phyloP scores from a whole-genome alignment of 768 basidiomycete species.

The Suillus sp. region DNA sequence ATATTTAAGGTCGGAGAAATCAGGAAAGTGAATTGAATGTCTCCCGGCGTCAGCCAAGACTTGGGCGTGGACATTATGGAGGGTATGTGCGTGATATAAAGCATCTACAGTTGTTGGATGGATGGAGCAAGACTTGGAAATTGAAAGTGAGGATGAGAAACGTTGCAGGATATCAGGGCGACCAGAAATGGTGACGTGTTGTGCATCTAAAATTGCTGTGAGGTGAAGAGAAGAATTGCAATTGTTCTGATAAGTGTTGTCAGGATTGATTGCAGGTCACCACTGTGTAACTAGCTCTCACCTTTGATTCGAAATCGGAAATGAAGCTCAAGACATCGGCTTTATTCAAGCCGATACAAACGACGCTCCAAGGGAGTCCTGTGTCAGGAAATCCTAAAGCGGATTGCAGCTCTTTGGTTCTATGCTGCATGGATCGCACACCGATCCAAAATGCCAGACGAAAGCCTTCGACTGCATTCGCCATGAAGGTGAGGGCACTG shows the following conservation, averaged over 20 bases:
- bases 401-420: slow-evolving; percentile 21
- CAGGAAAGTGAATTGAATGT: slow-evolving; percentile 53
- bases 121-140: slow-evolving; percentile 35
- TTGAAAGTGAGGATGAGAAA: slow-evolving; percentile 41
- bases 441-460: slow-evolving; percentile 57
- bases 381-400: slow-evolving; percentile 11
- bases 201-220: slow-evolving; percentile 52
- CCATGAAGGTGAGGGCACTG: slow-evolving; percentile 43
- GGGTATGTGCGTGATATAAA: slow-evolving; percentile 51
- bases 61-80: slow-evolving; percentile 36
- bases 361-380: slow-evolving; percentile 47
- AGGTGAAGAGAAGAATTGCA: slow-evolving; percentile 39
- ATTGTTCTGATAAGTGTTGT: background rate
- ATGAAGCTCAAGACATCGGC: slow-evolving; percentile 29
- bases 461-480: slow-evolving; percentile 47
- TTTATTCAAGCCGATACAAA: slow-evolving; percentile 38
- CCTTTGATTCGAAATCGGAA: slow-evolving; percentile 26
- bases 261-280: background rate
- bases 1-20: slow-evolving; percentile 45
- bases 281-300: background rate
- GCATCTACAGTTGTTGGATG: slow-evolving; percentile 50
- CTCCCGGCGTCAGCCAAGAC: slow-evolving; percentile 47
- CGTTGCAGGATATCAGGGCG: slow-evolving; percentile 49
- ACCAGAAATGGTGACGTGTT: slow-evolving; percentile 58
- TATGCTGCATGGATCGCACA: slow-evolving; percentile 41